Base-by-base conservation (phyloP, 1,284 basidiomycete species). In the Athelia sp. region DNA sequence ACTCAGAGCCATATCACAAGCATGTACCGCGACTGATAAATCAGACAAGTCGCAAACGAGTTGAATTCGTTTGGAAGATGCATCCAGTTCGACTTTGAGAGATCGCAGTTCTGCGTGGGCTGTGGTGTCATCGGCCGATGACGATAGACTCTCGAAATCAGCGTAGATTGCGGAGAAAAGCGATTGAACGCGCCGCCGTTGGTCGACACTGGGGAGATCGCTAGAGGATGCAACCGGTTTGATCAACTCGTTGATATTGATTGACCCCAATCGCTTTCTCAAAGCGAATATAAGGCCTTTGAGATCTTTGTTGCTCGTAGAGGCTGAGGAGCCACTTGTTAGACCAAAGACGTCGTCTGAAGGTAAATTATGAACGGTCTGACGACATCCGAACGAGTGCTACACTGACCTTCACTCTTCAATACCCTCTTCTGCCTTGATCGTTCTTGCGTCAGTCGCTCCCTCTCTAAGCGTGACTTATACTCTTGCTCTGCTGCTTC, bases 1-100 rank as follows among this genome's bases (percentile, higher is more conserved):
- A 58, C 90, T 93, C 35, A 92, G 70, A 17, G 82, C 78, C n/a
- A 73, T 68, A 60, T 93, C 90, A 55, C 87, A 90, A 15, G 64
- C 62, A 22, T 71, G 69, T 10, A 86, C 62, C 23, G 70, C 62
- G 22, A 72, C 64, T 2, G 72, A 65, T 48, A 91, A 68, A 17
- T 70, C 66, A 3, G 75, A 76, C 23, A 93, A 69, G 36, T 66
- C 67, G 50, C 76, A 65, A 24, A 89, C 63, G 36, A 72, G 74
- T 34, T 69, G 64, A 56, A 90, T 65, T 42, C 81, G 59, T 4
- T 69, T 69, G 31, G 64, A 63, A 32, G 81, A 76, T 23, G 71
- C 69, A 18, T 76, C 68, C 18, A 88, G 52, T 49, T 92, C 88
- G 19, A 63, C 63, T 50, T 68, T 74, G 44, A 90, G 65, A 3